Evolutionary conservation across 139 green algal genomes (phyloP), one percentile per base, ranked within the genome.

Genomic region (Chlorella sp.): DNA sequence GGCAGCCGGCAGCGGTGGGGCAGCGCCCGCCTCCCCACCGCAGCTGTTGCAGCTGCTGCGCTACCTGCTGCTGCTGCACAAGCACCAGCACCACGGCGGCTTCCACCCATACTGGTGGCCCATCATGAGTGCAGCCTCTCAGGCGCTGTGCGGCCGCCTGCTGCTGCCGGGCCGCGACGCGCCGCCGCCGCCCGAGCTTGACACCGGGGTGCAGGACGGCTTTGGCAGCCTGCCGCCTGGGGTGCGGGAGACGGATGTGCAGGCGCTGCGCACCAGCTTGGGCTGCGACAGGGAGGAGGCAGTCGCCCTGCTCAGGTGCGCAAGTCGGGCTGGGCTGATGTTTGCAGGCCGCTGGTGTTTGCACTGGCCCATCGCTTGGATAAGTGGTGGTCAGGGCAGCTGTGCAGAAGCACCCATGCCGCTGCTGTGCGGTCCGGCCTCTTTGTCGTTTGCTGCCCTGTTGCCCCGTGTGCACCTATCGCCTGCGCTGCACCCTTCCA

Each of bases 81-180:
- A 60, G 25, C 60, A 82, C 57, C 76, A 82, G 60, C 34, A 82
- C 57, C 60, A 71, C 16, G 71, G n/a, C 18, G 26, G 36, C 34
- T 82, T 82, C 38, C 76, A 82, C 76, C 76, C 76, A 4, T 57
- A 72, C 60, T 82, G 76, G 76, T 82, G 76, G 76, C 76, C 76
- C 57, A 39, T 60, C 3, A 25, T 71, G 36, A 73, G 57, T 36
- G n/a, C 13, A 9, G 18, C 25, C 36, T 73, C 56, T 23, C 76
- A 39, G 36, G 30, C 16, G 25, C 60, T 82, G 25, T 82, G 76
- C 76, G 5, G 36, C 4, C 34, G 34, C 11, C 76, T 82, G 47
- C 76, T 82, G 76, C 76, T 72, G 57, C 57, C 76, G 26, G 11
- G 25, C 36, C 76, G 60, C 6, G 76, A 82, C 15, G 60, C 34